Conservation (phyloP, 148 eudicot species). For the Camellia granthamiana region DNA sequence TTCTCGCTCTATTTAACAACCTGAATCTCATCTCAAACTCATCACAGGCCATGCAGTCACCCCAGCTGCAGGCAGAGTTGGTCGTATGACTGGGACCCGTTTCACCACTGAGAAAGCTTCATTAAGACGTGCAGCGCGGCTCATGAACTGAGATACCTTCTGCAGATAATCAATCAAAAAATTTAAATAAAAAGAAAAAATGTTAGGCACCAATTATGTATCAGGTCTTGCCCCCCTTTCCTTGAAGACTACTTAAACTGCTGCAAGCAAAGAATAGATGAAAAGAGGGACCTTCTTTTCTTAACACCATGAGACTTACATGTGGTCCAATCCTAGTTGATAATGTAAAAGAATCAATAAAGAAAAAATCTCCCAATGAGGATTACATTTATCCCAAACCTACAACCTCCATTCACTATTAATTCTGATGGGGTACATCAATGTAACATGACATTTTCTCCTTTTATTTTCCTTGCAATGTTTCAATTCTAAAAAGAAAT, state of each 20-base stretch:
- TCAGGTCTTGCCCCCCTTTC: not conserved
- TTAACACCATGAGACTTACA: not conserved
- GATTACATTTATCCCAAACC: not conserved
- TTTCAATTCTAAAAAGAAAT: no score
- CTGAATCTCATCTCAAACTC: conserved; percentile 52
- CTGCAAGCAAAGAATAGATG: not conserved
- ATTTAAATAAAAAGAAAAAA: not conserved
- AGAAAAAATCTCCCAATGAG: not conserved
- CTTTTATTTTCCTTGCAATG: no score
- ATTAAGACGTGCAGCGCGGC: conserved; percentile 74
- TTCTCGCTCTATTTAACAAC: conserved; percentile 1
- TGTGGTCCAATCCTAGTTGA: not conserved
- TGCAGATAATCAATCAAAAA: conserved; percentile 33
- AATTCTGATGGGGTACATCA: no score
- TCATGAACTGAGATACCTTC: conserved; percentile 94
- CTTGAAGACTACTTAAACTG: not conserved
- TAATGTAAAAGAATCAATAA: no score
- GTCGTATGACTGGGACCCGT: conserved; percentile 74
- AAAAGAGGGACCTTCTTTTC: not conserved
- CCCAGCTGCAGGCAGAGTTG: conserved; percentile 74
- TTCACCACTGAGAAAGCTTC: conserved; percentile 94
- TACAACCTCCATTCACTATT: no score
- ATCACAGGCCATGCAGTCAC: conserved; percentile 73
- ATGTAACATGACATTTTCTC: no score
- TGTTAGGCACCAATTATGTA: not conserved